A percentile compares a stretch with the other conserved stretches of the same genome.
Evolutionary conservation across 2,329 filamentous ascomycete genomes (phyloP).

Genomic region (Arachnomyces sp.): DNA sequence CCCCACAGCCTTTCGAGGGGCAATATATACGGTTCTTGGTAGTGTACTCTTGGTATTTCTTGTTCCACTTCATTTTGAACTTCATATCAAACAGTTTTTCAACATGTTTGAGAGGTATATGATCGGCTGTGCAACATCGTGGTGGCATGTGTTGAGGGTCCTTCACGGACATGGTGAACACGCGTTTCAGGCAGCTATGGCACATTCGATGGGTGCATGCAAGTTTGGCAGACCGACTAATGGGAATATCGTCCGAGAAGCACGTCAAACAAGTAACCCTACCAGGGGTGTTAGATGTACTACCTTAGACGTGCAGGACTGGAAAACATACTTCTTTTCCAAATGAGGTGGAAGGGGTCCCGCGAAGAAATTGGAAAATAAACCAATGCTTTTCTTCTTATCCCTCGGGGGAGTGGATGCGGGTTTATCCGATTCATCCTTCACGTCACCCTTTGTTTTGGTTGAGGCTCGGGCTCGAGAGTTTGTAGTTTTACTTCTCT

Average conservation of each 20-base stretch:
- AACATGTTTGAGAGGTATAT: slow-evolving; percentile 68
- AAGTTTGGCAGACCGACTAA: slow-evolving; percentile 59
- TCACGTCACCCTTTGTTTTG: neutral
- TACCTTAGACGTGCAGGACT: slow-evolving; percentile 1
- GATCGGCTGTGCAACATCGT: slow-evolving; percentile 64
- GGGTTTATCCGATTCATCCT: neutral
- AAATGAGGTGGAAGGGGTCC: slow-evolving; percentile 4
- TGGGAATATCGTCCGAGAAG: slow-evolving; percentile 56
- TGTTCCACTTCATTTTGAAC: slow-evolving; percentile 75
- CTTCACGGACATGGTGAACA: slow-evolving; percentile 65
- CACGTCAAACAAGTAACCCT: slow-evolving; percentile 68
- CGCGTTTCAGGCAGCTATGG: slow-evolving; percentile 61
- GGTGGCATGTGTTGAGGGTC: slow-evolving; percentile 80
- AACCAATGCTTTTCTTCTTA: slow-evolving; percentile 3
- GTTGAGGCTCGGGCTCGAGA: too few species aligned
- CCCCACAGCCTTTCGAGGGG: slow-evolving; percentile 61
- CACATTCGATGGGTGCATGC: slow-evolving; percentile 78
- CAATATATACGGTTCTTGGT: slow-evolving; percentile 71
- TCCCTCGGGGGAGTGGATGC: slow-evolving; percentile 1
- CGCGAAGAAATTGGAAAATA: slow-evolving; percentile 9
- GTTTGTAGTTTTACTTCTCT: too few species aligned
- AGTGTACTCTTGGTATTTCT: slow-evolving; percentile 68
- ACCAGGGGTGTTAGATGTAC: slow-evolving; percentile 11
- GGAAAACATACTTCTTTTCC: slow-evolving; percentile 10
- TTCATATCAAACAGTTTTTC: slow-evolving; percentile 62